Evolutionary conservation across 768 basidiomycete species (phyloP).

Genomic region (Lentinula raphanica): DNA sequence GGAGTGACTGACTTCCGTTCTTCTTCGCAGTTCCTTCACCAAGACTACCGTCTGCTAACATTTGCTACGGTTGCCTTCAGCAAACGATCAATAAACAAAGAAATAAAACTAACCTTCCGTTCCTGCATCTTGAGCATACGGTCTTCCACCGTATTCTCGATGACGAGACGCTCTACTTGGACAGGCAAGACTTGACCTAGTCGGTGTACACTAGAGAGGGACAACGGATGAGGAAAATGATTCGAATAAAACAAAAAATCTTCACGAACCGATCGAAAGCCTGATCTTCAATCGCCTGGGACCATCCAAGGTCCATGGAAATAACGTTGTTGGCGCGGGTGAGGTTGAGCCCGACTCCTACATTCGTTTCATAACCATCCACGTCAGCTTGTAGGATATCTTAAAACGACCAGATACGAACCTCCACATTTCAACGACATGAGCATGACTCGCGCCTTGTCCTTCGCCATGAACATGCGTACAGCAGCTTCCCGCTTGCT

Average conservation of each 20-base stretch:
- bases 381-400: not conserved
- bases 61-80: conserved; percentile 27
- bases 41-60: conserved; percentile 53
- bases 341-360: conserved; percentile 51
- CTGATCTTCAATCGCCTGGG: conserved; percentile 56
- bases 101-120: conserved; percentile 38
- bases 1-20: conserved; percentile 40
- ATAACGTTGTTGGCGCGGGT: conserved; percentile 63
- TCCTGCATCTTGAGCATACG: conserved; percentile 63
- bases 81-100: not conserved
- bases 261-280: conserved; percentile 43
- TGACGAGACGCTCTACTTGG: conserved; percentile 50
- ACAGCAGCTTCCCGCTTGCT: conserved; percentile 49
- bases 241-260: too few species aligned
- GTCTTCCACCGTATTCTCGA: conserved; percentile 60
- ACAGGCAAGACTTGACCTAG: conserved; percentile 52
- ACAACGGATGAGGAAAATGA: not conserved
- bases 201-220: conserved; percentile 34
- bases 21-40: conserved; percentile 61
- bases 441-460: conserved; percentile 53
- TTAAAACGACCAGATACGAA: conserved; percentile 14
- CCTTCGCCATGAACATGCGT: conserved; percentile 54
- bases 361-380: not conserved
- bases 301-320: conserved; percentile 60
- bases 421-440: conserved; percentile 65